These are phyloP conservation scores for Pseudopediastrum boryanum DNA, from an alignment of 139 green algal genomes.

Conservation along the genomic window DNA sequence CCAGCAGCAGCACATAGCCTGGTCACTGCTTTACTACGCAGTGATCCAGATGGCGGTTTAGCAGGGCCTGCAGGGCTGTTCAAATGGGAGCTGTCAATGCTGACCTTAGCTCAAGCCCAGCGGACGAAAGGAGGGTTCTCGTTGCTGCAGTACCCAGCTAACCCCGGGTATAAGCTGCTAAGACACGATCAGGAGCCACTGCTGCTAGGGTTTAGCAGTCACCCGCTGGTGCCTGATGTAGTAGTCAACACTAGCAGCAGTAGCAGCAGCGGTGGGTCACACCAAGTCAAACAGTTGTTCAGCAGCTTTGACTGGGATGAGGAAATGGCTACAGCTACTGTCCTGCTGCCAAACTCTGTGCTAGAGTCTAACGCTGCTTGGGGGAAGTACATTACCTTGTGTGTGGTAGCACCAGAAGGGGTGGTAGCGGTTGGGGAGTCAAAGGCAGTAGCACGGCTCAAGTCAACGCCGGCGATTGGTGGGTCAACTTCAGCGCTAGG, in stretches of 20 bases:
- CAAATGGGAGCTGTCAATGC: slow-evolving; percentile 37
- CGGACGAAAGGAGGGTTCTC: not conserved
- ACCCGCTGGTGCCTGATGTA: not conserved
- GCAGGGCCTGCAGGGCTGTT: slow-evolving; percentile 11
- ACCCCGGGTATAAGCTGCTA: slow-evolving; percentile 2
- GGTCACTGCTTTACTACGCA: slow-evolving; percentile 11
- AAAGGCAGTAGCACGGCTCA: not conserved
- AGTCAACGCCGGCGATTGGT: not conserved
- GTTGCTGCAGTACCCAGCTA: slow-evolving; percentile 6
- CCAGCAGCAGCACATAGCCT: not conserved
- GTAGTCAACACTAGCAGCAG: not conserved
- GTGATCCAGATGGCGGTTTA: not conserved
- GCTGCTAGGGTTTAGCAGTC: slow-evolving; percentile 37
- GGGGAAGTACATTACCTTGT: slow-evolving; percentile 27
- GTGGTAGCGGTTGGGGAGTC: not conserved
- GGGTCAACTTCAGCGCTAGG: not conserved
- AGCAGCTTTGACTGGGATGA: slow-evolving; percentile 36
- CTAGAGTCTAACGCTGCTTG: not conserved
- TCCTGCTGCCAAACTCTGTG: slow-evolving; percentile 25
- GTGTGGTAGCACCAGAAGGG: not conserved
- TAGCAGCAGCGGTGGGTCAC: not conserved
- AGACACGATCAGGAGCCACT: slow-evolving; percentile 10
- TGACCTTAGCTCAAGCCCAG: not conserved
- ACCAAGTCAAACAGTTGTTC: slow-evolving; percentile 39
- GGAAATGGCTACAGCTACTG: slow-evolving; percentile 1